phyloP scores from a whole-genome alignment of 495 filamentous ascomycete species.

The Lasiosphaeriaceae sp. region DNA sequence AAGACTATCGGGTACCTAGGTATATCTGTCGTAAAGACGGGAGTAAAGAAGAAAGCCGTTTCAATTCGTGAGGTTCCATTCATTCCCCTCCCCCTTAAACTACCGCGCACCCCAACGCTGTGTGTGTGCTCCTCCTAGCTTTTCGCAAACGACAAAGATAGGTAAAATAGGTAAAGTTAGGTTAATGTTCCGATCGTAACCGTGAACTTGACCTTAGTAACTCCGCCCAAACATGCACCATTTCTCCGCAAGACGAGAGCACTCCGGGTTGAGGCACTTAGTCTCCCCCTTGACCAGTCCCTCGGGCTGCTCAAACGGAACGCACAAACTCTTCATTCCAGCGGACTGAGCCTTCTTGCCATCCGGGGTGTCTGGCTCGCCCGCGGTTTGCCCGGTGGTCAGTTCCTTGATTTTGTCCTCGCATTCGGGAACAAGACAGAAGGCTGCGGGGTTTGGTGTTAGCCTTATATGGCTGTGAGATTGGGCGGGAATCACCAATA shows the following conservation, averaged over 20 bases:
- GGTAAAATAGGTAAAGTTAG: neutral
- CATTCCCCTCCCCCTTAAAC: constrained; percentile 1
- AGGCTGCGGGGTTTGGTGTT: constrained; percentile 82
- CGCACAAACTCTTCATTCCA: constrained; percentile 96
- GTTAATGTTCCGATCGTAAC: no score
- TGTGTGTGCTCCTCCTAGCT: neutral
- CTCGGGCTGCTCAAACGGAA: constrained; percentile 92
- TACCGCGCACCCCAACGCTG: neutral
- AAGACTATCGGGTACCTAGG: no score
- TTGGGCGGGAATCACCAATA: no score
- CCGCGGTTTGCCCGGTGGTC: constrained; percentile 67
- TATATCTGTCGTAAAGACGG: no score
- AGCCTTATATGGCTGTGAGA: no score
- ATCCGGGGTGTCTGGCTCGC: constrained; percentile 62
- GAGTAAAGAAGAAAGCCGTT: no score
- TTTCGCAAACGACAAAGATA: neutral
- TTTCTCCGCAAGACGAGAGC: constrained; percentile 63
- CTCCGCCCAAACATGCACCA: constrained; percentile 85
- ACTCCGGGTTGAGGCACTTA: constrained; percentile 87
- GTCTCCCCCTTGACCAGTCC: constrained; percentile 74
- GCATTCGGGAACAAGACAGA: constrained; percentile 74
- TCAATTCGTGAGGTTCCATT: neutral
- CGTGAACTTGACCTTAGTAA: no score
- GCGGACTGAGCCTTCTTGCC: constrained; percentile 83
- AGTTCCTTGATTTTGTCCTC: constrained; percentile 92